Base-by-base conservation (phyloP, 116 monocot genomes). In the Phalaenopsis hybrid region DNA sequence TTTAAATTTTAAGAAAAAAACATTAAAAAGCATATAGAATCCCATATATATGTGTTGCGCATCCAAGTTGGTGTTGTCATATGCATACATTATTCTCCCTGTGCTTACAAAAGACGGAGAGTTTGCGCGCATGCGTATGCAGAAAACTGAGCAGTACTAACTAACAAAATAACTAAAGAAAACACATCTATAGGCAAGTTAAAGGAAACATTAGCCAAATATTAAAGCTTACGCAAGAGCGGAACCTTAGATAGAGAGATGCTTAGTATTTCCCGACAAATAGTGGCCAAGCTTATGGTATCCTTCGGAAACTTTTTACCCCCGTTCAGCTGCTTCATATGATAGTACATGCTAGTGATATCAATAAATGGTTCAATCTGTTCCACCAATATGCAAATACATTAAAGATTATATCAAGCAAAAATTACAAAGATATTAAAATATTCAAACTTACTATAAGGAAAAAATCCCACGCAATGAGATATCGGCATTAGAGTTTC, bases 351-450 rank as follows among this genome's bases (percentile, higher is more conserved):
- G 81, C 86, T 99, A 46, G 92, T 95, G 52, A 99, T 91, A 84
- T 99, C 99, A n/a, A 99, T 79, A 83, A 90, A 99, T 5, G 99
- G 95, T 77, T 93, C 93, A 72, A 99, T 87, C 99, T 99, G 85
- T 73, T 23, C 44, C 81, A 79, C 37, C 37, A 37, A 37, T 37
- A 37, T 37, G 37, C 4, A 85, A 0, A 51, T 77, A 78, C 50
- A 21, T 4, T 57, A 45, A 73, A 31, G 49, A 82, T 48, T 65
- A n/a, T 75, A 75, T 46, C 46, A 75, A n/a, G 9, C 46, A 75
- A 20, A 75, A 75, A 45, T 13, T 9, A 75, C 46, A 75, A 55
- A 4, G 12, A 63, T 63, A 63, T 2, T 63, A 4, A 46, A 44
- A 44, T 44, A 75, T 46, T 75, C 75, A 75, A 75, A 45, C 4